These are phyloP conservation scores for Cytidiella melzeri DNA, from an alignment of 768 basidiomycete species.

Conservation along the genomic window DNA sequence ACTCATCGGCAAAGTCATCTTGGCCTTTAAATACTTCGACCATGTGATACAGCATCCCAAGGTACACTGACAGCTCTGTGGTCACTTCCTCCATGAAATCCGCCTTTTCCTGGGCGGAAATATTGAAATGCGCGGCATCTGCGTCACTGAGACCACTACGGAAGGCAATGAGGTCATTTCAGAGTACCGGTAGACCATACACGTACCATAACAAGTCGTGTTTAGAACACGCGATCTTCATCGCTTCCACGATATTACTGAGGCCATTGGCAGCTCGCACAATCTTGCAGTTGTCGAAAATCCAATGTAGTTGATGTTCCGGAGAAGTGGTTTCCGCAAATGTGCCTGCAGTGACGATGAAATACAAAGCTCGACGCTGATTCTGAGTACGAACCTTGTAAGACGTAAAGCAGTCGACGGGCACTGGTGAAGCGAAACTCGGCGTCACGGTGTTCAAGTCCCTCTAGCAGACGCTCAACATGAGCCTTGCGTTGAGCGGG, in stretches of 20 bases:
- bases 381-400: slow-evolving; percentile 80
- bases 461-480: slow-evolving; percentile 77
- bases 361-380: too few species aligned
- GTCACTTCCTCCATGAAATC: slow-evolving; percentile 87
- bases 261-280: slow-evolving; percentile 82
- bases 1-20: slow-evolving; percentile 92
- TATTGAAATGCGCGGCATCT: slow-evolving; percentile 65
- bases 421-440: slow-evolving; percentile 85
- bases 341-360: slow-evolving; percentile 70
- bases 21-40: slow-evolving; percentile 92
- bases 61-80: slow-evolving; percentile 87
- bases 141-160: slow-evolving; percentile 70
- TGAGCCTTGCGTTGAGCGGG: slow-evolving; percentile 59
- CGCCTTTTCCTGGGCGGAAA: slow-evolving; percentile 61
- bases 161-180: background rate
- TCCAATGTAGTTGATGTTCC: slow-evolving; percentile 93
- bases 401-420: slow-evolving; percentile 79
- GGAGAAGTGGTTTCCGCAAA: slow-evolving; percentile 89
- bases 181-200: background rate
- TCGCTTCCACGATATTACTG: slow-evolving; percentile 73
- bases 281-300: slow-evolving; percentile 88
- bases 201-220: slow-evolving; percentile 76
- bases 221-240: slow-evolving; percentile 85
- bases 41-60: slow-evolving; percentile 92
- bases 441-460: slow-evolving; percentile 79